Base-by-base conservation (phyloP, 805 yeast species). In the Cyberlindnera mrakii region DNA sequence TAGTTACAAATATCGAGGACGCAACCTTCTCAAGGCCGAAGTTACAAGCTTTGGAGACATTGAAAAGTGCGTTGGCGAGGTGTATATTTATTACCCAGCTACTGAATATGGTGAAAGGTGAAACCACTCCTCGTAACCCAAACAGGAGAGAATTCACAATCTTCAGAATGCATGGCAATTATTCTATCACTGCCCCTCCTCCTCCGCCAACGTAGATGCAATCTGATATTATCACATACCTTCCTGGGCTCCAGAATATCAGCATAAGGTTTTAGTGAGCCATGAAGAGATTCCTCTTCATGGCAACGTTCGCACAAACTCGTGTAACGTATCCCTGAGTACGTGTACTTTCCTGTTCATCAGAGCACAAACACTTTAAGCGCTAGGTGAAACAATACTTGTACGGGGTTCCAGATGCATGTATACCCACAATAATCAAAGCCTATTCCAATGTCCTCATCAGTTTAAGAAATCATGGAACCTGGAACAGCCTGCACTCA, bases 1-100 rank as follows among this genome's bases (percentile, higher is more conserved):
- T 70, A 44, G 65, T 74, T 10, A 68, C 76, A 50, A 75, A 76
- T 52, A 78, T 80, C 5, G 75, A 71, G 42, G 80, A 74, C 50
- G 77, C 78, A 1, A 54, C 73, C 30, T 75, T 74, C 48, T 48
- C 6, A 43, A 45, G 36, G 49, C 36, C 1, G 35, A 45, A 15
- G 35, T 45, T 6, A 45, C 44, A 14, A 48, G 45, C 35, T 44
- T 47, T 30, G 48, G 48, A 3, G 51, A 44, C 30, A 25, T 36
- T 15, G 47, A 35, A 3, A 47, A 47, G 3, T 48, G 38, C 34
- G 39, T 48, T 45, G 20, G 41, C 36, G 33, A 39, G 30, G 33
- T 33, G 36, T 17, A 18, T 59, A 57, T 15, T 47, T 45, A 3
- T 15, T 39, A 4, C 37, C 42, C 40, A 49, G 6, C 23, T 19